A percentile compares a stretch with the other conserved stretches of the same genome.
These are phyloP conservation scores for Leccinum aurantiacum DNA, from an alignment of 768 basidiomycete species.

Conservation along the genomic window DNA sequence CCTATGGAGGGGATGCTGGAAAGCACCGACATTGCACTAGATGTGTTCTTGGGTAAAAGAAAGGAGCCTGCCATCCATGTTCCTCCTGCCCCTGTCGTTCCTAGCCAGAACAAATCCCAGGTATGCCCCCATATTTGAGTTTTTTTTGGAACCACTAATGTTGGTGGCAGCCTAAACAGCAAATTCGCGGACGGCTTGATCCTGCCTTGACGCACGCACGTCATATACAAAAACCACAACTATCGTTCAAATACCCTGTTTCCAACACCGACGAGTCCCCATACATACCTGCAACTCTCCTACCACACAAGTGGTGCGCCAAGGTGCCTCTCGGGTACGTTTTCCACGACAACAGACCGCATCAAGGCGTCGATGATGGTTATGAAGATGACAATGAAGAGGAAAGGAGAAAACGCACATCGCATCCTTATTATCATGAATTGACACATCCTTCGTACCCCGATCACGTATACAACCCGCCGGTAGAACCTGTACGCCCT, in stretches of 20 bases:
- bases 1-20: conserved; percentile 84
- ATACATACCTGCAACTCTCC: conserved; percentile 58
- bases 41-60: conserved; percentile 69
- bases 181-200: conserved; percentile 47
- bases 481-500: conserved; percentile 51
- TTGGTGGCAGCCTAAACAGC: conserved; percentile 32
- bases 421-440: conserved; percentile 87
- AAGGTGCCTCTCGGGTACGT: conserved; percentile 77
- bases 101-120: conserved; percentile 31
- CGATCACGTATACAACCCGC: conserved; percentile 56
- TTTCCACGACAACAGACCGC: conserved; percentile 33
- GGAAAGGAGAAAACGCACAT: conserved; percentile 26
- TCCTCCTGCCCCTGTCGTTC: conserved; percentile 37
- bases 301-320: conserved; percentile 80
- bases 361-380: conserved; percentile 21
- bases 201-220: conserved; percentile 72
- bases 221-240: conserved; percentile 79
- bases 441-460: conserved; percentile 75
- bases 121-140: conserved; percentile 19
- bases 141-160: conserved; percentile 6
- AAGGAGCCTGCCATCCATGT: conserved; percentile 66
- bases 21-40: conserved; percentile 80
- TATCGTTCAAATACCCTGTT: conserved; percentile 57
- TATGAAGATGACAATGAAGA: conserved; percentile 22
- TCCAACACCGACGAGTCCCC: conserved; percentile 56